These are phyloP conservation scores for Polysphondylium violaceum DNA, from an alignment of 78 protist species.

Conservation along the genomic window DNA sequence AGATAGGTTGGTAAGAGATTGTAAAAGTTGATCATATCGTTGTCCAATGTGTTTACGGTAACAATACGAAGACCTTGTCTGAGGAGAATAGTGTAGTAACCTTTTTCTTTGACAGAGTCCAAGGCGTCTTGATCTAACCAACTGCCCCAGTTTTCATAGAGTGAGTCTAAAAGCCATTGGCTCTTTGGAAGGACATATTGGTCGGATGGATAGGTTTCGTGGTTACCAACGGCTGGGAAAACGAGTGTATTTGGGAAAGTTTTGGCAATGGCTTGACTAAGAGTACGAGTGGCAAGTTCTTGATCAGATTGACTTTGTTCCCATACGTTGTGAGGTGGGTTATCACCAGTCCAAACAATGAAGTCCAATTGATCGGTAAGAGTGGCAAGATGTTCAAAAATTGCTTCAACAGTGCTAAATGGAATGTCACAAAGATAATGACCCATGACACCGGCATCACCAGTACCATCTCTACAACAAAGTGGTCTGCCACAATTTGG, in stretches of 20 bases:
- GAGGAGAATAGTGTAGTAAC: conserved; percentile 34
- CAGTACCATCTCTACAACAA: conserved; percentile 68
- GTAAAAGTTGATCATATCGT: conserved; percentile 58
- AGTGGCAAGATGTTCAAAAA: conserved; percentile 8
- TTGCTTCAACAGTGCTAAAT: conserved; percentile 13
- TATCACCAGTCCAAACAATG: conserved; percentile 70
- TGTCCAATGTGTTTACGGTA: conserved; percentile 37
- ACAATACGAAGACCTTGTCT: conserved; percentile 48
- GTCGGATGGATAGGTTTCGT: conserved; percentile 67
- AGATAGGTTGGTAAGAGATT: conserved; percentile 48
- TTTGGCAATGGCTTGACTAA: background rate
- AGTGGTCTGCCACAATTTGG: conserved; percentile 77
- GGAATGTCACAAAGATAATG: conserved; percentile 66
- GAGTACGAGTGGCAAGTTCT: conserved; percentile 17
- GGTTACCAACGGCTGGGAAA: conserved; percentile 66
- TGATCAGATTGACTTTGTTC: conserved; percentile 18
- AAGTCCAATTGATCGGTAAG: conserved; percentile 32
- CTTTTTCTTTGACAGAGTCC: conserved; percentile 29
- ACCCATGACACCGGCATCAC: conserved; percentile 58
- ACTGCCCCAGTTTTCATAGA: conserved; percentile 42
- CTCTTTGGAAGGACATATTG: conserved; percentile 43
- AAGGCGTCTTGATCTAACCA: conserved; percentile 40
- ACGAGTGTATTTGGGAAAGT: conserved; percentile 44
- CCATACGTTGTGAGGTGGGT: conserved; percentile 73
- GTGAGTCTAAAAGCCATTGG: conserved; percentile 51